These are phyloP conservation scores for Bretschneidera sinensis DNA, from an alignment of 345 rosid genomes.

Conservation along the genomic window DNA sequence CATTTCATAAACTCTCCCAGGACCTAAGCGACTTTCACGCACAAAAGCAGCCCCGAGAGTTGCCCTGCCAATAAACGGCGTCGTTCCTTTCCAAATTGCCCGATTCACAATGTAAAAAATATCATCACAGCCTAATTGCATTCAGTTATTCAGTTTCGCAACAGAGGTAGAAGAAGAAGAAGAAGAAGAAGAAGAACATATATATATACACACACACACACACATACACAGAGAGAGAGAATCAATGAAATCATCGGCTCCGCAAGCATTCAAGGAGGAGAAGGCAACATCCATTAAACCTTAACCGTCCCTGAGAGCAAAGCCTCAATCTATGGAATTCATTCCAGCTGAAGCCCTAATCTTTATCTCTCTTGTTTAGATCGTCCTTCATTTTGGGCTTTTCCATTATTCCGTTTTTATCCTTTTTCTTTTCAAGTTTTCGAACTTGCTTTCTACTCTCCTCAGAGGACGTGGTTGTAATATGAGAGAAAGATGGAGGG, in stretches of 20 bases:
- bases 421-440: too few species aligned
- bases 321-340: conserved; percentile 44
- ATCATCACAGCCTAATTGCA: not conserved
- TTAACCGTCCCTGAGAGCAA: conserved; percentile 27
- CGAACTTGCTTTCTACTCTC: too few species aligned
- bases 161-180: too few species aligned
- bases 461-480: too few species aligned
- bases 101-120: not conserved
- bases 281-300: conserved; percentile 1
- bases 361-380: not conserved
- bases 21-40: too few species aligned
- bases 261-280: conserved; percentile 9
- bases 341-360: conserved; percentile 25
- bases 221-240: not conserved
- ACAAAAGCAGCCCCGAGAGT: not conserved
- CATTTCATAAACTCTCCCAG: too few species aligned
- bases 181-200: too few species aligned
- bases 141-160: too few species aligned
- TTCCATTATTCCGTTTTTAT: conserved; percentile 23
- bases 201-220: too few species aligned
- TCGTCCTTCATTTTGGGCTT: conserved; percentile 5
- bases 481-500: too few species aligned
- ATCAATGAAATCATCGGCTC: conserved; percentile 32
- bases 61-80: not conserved
- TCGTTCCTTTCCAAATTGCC: not conserved